Evolutionary conservation across 345 rosid species (phyloP).

Genomic region (Acer campestre): DNA sequence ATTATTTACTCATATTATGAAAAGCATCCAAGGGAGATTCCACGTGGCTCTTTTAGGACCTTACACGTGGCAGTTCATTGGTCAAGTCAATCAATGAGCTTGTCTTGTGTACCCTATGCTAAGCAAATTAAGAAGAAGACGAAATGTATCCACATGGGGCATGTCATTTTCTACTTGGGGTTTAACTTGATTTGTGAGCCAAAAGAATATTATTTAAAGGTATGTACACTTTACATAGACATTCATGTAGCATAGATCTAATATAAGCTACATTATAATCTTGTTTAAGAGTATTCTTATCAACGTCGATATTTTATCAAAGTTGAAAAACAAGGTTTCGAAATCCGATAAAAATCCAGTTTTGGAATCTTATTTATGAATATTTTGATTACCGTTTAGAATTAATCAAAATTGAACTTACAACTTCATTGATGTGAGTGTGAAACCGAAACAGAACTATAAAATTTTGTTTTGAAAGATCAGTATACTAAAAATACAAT

Average conservation of each 20-base stretch:
- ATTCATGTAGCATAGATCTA: background rate
- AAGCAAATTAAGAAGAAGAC: slow-evolving; percentile 20
- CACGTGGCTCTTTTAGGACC: slow-evolving; percentile 8
- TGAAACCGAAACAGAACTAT: too few relatives aligned
- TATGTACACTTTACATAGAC: background rate
- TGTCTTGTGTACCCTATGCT: background rate
- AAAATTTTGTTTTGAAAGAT: too few relatives aligned
- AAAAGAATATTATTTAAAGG: slow-evolving; percentile 2
- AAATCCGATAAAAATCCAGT: too few relatives aligned
- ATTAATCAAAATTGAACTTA: too few relatives aligned
- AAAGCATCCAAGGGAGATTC: slow-evolving; percentile 23
- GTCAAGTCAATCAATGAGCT: background rate
- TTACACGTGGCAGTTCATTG: background rate
- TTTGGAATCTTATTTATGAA: too few relatives aligned
- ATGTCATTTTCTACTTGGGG: slow-evolving; percentile 3
- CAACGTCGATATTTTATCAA: too few relatives aligned
- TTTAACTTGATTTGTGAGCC: slow-evolving; percentile 18
- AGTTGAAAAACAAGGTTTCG: too few relatives aligned
- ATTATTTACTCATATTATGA: slow-evolving; percentile 11
- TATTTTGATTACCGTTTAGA: too few relatives aligned
- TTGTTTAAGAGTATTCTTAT: background rate
- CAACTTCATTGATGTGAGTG: too few relatives aligned
- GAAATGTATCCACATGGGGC: slow-evolving; percentile 31
- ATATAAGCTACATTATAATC: background rate
- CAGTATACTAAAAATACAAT: too few relatives aligned